Evolutionary conservation across 192 early-diverging fungal genomes (phyloP).

Genomic region (Gamsiella multidivaricata): DNA sequence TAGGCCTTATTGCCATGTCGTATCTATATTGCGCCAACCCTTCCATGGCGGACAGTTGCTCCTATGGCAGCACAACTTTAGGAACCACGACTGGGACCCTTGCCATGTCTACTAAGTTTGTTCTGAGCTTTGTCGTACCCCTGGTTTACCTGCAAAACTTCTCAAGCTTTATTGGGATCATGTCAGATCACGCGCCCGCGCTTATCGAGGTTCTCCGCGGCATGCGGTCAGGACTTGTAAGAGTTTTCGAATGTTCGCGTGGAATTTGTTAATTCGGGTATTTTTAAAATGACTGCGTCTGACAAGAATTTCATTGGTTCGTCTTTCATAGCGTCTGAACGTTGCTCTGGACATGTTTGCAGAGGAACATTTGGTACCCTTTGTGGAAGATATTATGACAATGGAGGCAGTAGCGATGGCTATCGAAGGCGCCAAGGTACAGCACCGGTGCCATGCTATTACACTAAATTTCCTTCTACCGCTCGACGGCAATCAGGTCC

Average conservation of each 20-base stretch:
- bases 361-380: constrained; percentile 54
- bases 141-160: constrained; percentile 61
- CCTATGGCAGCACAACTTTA: constrained; percentile 37
- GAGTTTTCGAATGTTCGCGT: constrained; percentile 11
- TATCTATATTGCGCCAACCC: constrained; percentile 47
- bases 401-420: constrained; percentile 65
- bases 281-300: background rate
- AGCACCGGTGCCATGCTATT: background rate
- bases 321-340: constrained; percentile 30
- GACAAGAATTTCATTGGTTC: background rate
- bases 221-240: constrained; percentile 36
- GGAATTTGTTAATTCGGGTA: background rate
- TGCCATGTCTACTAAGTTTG: constrained; percentile 54
- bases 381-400: constrained; percentile 63
- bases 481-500: background rate
- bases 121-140: constrained; percentile 61
- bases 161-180: constrained; percentile 58
- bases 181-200: constrained; percentile 61
- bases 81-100: constrained; percentile 33
- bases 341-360: constrained; percentile 59
- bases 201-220: constrained; percentile 58
- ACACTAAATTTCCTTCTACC: background rate
- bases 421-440: constrained; percentile 62
- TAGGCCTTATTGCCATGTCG: constrained; percentile 50
- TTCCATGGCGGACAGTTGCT: constrained; percentile 32